A percentile compares a stretch with the other conserved stretches of the same genome.
These are phyloP conservation scores for Simplicillium sp. DNA, from an alignment of 2,329 filamentous ascomycete genomes.

Conservation along the genomic window DNA sequence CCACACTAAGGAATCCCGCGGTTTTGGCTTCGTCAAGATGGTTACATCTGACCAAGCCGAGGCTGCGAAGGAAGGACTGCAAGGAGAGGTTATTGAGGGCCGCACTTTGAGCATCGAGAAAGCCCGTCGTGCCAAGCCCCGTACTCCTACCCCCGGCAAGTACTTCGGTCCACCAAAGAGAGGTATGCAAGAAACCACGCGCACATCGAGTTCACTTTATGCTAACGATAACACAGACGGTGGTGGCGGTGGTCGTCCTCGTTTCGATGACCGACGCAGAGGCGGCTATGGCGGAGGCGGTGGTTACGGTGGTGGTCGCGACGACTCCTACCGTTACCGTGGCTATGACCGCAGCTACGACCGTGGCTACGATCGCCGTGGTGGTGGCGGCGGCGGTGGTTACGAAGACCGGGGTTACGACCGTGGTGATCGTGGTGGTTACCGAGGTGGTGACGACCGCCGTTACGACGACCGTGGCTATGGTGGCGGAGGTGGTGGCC, in stretches of 20 bases:
- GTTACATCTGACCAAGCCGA: slow-evolving; percentile 89
- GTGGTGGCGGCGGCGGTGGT: slow-evolving; percentile 21
- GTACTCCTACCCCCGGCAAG: slow-evolving; percentile 95
- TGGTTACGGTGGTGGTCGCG: slow-evolving; percentile 40
- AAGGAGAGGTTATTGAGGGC: slow-evolving; percentile 91
- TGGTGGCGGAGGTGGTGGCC: slow-evolving; percentile 25
- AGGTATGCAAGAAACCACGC: slow-evolving; percentile 39
- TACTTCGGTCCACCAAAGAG: slow-evolving; percentile 98
- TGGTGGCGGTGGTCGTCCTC: slow-evolving; percentile 19
- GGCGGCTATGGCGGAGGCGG: slow-evolving; percentile 46
- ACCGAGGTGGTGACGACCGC: slow-evolving; percentile 22
- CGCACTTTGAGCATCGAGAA: slow-evolving; percentile 98
- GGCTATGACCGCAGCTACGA: slow-evolving; percentile 31
- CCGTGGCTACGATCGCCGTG: slow-evolving; percentile 24
- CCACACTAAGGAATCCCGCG: slow-evolving; percentile 95
- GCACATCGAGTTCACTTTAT: neutral
- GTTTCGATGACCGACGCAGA: slow-evolving; percentile 54
- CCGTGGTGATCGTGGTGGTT: slow-evolving; percentile 30
- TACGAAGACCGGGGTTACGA: slow-evolving; percentile 34
- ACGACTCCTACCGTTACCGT: slow-evolving; percentile 34
- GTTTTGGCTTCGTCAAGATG: slow-evolving; percentile 99
- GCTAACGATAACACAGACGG: no score
- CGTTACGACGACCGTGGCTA: slow-evolving; percentile 20
- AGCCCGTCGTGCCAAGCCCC: slow-evolving; percentile 86
- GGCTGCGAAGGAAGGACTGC: slow-evolving; percentile 89